Percentiles rank a stretch among this genome's conserved stretches.
These are phyloP conservation scores for Porcisia deanei DNA, from an alignment of 208 protist genomes.

Conservation along the genomic window DNA sequence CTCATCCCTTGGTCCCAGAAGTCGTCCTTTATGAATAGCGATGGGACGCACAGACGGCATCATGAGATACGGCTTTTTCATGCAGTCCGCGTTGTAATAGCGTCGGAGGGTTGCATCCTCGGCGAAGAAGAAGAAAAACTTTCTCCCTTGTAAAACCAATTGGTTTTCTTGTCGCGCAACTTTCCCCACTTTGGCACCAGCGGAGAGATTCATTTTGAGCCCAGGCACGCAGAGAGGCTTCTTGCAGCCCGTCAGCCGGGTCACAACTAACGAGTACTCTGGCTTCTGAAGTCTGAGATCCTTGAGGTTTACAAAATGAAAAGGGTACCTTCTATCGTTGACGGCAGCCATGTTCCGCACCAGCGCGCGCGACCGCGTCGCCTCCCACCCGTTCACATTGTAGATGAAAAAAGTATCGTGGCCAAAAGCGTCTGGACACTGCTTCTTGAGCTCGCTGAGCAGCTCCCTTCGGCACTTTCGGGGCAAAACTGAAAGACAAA, in stretches of 20 bases:
- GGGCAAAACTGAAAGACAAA: conserved; percentile 68
- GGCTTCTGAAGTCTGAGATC: conserved; percentile 68
- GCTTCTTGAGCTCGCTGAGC: conserved; percentile 56
- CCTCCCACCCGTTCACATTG: conserved; percentile 87
- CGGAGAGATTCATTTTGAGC: conserved; percentile 1
- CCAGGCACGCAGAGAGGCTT: conserved; percentile 37
- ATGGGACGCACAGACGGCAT: conserved; percentile 79
- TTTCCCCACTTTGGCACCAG: background rate
- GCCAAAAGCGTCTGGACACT: conserved; percentile 67
- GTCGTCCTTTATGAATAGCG: conserved; percentile 78
- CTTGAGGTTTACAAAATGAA: conserved; percentile 87
- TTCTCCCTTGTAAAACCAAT: conserved; percentile 10
- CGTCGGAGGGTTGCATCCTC: conserved; percentile 84
- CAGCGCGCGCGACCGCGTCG: conserved; percentile 72
- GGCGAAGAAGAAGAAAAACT: conserved; percentile 62
- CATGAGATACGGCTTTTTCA: conserved; percentile 73
- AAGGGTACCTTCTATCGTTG: conserved; percentile 73
- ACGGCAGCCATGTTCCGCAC: conserved; percentile 85
- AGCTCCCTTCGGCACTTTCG: conserved; percentile 36
- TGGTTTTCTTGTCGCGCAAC: background rate
- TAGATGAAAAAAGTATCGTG: conserved; percentile 82
- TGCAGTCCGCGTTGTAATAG: conserved; percentile 85
- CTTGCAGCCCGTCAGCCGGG: conserved; percentile 8
- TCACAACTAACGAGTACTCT: conserved; percentile 36
- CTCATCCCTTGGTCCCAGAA: conserved; percentile 81